Evolutionary conservation across 2,329 filamentous ascomycete genomes (phyloP), one percentile per base, ranked within the genome.

Genomic region (Pseudonectria foliicola): DNA sequence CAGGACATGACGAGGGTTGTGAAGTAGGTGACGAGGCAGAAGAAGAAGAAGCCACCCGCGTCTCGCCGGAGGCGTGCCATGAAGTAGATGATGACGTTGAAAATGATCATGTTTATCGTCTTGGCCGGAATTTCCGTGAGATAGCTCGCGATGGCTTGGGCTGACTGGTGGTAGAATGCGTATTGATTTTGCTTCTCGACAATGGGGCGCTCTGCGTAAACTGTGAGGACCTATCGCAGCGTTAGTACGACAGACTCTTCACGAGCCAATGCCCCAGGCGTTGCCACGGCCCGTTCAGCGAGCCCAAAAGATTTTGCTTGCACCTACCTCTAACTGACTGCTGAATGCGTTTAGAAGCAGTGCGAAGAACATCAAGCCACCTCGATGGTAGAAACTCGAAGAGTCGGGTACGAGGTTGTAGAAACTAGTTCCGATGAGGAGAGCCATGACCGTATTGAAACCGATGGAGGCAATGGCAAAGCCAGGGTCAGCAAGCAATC

Each of bases 1-100:
- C 41, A 41, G 0, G 47, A 50, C 40, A 50, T 44, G 21, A 38
- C 34, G 10, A 52, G 34, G 3, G 43, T 39, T 4, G 43, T 37
- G 2, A 39, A n/a, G 38, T 71, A 68, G 1, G 58, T 59, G n/a
- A 52, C 42, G 25, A 64, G 52, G 45, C 66, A 62, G 53, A 69
- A 66, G 55, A 77, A 72, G 59, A 82, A 82, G 60, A 79, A 82
- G 1, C 68, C 57, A 7, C 70, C 73, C 1, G 75, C 61, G 38
- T 70, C 67, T 34, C 73, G 64, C 34, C 73, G 66, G 7, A 82
- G 62, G 40, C 77, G 72, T 0, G 73, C 72, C 73, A 83, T 73
- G 53, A 82, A 82, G 58, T 83, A 83, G 0, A 82, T 55, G 3
- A 72, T 37, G 0, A 38, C n/a, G 6, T 50, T 48, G 13, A 40